Evolutionary conservation across 2,329 filamentous ascomycete species (phyloP).

Genomic region (Stachybotrys echinatus): DNA sequence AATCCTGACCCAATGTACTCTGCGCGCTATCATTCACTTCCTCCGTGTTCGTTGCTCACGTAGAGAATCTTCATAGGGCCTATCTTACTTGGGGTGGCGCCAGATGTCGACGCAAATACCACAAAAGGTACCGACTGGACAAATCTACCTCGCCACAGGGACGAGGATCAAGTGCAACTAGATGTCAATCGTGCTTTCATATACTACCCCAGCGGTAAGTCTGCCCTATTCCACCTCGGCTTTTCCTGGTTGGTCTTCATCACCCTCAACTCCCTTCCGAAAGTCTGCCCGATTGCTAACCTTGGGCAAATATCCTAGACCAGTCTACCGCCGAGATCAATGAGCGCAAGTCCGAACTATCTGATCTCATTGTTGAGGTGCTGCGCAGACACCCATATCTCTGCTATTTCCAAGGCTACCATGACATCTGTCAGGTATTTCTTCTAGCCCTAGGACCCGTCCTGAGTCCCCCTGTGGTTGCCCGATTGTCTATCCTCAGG

Average conservation of each 20-base stretch:
- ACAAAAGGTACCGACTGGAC: constrained; percentile 41
- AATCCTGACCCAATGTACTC: too few relatives aligned
- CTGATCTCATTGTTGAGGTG: constrained; percentile 71
- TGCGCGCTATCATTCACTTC: too few relatives aligned
- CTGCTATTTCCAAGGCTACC: constrained; percentile 97
- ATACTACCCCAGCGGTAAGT: constrained; percentile 78
- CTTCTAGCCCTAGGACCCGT: constrained; percentile 72
- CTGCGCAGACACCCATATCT: constrained; percentile 77
- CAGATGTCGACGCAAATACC: constrained; percentile 9
- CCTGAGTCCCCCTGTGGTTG: constrained; percentile 57
- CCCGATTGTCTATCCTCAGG: constrained; percentile 79
- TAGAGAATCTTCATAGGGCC: constrained; percentile 46
- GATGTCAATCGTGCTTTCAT: constrained; percentile 97
- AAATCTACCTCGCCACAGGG: constrained; percentile 67
- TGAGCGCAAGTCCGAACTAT: constrained; percentile 69
- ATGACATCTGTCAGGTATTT: constrained; percentile 96
- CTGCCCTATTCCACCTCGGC: neutral
- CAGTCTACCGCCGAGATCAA: constrained; percentile 64
- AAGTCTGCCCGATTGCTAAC: neutral
- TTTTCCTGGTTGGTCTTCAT: neutral
- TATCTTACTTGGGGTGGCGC: constrained; percentile 43
- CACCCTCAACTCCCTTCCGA: neutral
- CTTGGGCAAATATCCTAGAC: constrained; percentile 37
- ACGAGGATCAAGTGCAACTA: constrained; percentile 86
- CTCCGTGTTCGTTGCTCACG: neutral